These are phyloP conservation scores for Pharus latifolius DNA, from an alignment of 176 grass and related monocot species.

Conservation along the genomic window DNA sequence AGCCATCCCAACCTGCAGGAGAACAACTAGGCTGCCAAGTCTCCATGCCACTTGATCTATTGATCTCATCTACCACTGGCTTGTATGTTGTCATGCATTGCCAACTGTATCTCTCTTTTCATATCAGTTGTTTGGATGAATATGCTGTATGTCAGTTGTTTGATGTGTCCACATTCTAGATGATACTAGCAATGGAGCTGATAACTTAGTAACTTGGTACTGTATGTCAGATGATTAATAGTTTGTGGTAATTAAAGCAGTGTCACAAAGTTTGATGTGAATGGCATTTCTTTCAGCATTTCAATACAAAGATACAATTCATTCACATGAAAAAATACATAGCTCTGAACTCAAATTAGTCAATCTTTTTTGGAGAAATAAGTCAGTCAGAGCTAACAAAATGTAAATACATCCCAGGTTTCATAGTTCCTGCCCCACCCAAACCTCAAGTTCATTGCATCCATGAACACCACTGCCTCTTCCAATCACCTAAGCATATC, in stretches of 20 bases:
- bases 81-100: slow-evolving; percentile 1
- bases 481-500: slow-evolving; percentile 61
- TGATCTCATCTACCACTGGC: background rate
- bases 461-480: background rate
- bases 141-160: background rate
- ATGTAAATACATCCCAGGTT: background rate
- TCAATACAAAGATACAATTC: background rate
- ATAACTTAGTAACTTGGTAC: background rate
- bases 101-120: slow-evolving; percentile 20
- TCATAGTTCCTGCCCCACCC: background rate
- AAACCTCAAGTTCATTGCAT: background rate
- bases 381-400: background rate
- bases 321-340: background rate
- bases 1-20: slow-evolving; percentile 88
- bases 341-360: background rate
- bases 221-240: slow-evolving; percentile 13
- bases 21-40: slow-evolving; percentile 29
- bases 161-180: background rate
- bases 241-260: background rate
- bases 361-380: background rate
- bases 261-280: background rate
- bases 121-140: slow-evolving; percentile 6
- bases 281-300: background rate
- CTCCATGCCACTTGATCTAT: background rate
- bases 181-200: background rate